A percentile compares a stretch with the other conserved stretches of the same genome.
Conservation (phyloP, 2,329 filamentous ascomycete species). For the Aspergillus sp. region DNA sequence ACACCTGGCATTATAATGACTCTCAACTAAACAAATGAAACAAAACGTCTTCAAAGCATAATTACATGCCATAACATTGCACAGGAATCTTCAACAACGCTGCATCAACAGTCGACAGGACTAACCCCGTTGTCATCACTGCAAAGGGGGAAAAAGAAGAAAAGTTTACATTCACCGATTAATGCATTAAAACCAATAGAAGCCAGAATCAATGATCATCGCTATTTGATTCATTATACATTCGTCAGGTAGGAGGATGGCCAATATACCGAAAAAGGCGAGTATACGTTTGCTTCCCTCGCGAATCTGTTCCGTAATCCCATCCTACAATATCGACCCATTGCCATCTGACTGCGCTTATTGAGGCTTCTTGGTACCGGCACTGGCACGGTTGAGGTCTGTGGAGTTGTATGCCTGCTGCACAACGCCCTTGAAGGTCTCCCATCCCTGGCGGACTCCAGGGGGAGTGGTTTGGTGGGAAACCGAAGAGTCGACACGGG, state of each 20-base stretch:
- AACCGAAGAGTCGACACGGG: constrained; percentile 70
- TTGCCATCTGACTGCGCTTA: constrained; percentile 20
- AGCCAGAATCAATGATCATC: neutral
- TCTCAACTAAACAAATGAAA: neutral
- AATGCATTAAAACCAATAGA: no score
- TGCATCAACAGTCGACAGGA: neutral
- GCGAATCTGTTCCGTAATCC: neutral
- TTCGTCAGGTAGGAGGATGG: neutral
- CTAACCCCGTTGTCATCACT: neutral
- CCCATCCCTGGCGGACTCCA: constrained; percentile 70
- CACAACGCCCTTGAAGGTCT: constrained; percentile 62
- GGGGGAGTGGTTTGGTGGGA: constrained; percentile 83
- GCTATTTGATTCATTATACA: neutral
- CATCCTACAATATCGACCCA: neutral
- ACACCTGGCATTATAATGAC: neutral
- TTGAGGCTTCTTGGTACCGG: constrained; percentile 41
- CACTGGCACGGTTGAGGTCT: constrained; percentile 59
- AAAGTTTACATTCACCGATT: no score
- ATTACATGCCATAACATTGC: neutral
- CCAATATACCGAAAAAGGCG: neutral
- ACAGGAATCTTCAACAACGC: neutral
- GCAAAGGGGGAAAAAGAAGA: no score
- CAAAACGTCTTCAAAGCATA: neutral
- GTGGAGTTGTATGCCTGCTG: constrained; percentile 71
- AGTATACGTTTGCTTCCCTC: neutral